Evolutionary conservation across 345 rosid genomes (phyloP), one percentile per base, ranked within the genome.

Genomic region (Sonneratia caseolaris): DNA sequence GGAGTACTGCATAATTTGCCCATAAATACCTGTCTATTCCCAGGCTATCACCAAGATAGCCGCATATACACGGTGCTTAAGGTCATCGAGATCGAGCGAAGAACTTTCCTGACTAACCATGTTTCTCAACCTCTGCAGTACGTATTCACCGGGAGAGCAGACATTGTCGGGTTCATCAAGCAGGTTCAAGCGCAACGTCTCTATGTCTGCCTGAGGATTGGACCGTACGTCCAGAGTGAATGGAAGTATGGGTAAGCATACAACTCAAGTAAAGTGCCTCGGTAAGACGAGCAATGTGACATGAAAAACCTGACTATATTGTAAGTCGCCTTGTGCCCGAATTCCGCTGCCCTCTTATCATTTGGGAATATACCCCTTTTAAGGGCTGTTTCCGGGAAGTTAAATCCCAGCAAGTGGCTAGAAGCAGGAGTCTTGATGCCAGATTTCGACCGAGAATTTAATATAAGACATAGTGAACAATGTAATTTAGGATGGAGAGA

Each of bases 141-240:
- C 79, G 92, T 90, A 82, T 92, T 92, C 76, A 83, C 77, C 47
- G 98, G 93, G 71, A 77, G 87, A n/a, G 72, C 77, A 6, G 90
- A 92, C 74, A 76, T 92, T 14, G 84, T 88, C 73, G 82, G 78
- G 70, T 90, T 92, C 79, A 79, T 92, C 37, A 92, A 84, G 79
- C 81, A 85, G 66, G 80, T 92, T 61, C 84, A 87, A 72, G 76
- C 84, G 32, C 91, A 84, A 37, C 90, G 96, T 21, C 81, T 92
- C 68, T 84, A 86, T 73, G 95, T 80, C 24, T 83, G 84, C 83
- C 85, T 92, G 8, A 84, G 98, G 64, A 92, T 92, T 68, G 98
- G 98, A 68, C 98, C 98, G 13, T 92, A 80, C 73, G 85, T 90
- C 49, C 81, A 89, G 72, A 82, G 85, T 48, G 96, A 92, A 84